phyloP scores from a whole-genome alignment of 306 rosid genomes.

The Astragalus glycyphyllos region DNA sequence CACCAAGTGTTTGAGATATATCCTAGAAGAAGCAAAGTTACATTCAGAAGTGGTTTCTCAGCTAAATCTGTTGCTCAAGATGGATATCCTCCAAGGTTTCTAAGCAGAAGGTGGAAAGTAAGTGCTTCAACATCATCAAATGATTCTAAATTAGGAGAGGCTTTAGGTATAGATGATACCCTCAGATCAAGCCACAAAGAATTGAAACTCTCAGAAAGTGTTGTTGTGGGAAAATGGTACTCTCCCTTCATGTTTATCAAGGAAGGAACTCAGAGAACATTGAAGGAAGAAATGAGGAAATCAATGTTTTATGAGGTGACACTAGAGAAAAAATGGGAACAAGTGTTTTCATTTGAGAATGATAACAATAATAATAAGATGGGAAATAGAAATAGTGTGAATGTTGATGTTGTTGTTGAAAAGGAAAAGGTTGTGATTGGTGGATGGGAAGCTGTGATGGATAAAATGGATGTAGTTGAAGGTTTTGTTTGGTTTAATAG shows the following conservation, averaged over 20 bases:
- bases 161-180: constrained; percentile 52
- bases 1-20: constrained; percentile 57
- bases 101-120: constrained; percentile 59
- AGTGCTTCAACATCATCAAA: constrained; percentile 37
- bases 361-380: not conserved
- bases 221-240: constrained; percentile 78
- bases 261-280: constrained; percentile 54
- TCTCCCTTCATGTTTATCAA: constrained; percentile 68
- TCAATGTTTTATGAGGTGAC: constrained; percentile 70
- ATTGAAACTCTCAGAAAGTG: constrained; percentile 45
- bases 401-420: constrained; percentile 59
- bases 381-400: constrained; percentile 32
- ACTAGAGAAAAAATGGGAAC: constrained; percentile 72
- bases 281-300: constrained; percentile 53
- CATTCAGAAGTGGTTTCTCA: constrained; percentile 52
- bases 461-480: constrained; percentile 17
- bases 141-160: constrained; percentile 51
- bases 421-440: constrained; percentile 50
- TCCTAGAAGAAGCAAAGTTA: constrained; percentile 44
- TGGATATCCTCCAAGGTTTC: constrained; percentile 61
- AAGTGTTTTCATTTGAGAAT: constrained; percentile 48
- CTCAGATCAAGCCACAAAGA: constrained; percentile 53
- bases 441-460: constrained; percentile 45
- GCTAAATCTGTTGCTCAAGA: constrained; percentile 56
- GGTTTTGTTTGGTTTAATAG: constrained; percentile 62